These are phyloP conservation scores for Solanum neorickii DNA, from an alignment of 257 asterid species.

Conservation along the genomic window DNA sequence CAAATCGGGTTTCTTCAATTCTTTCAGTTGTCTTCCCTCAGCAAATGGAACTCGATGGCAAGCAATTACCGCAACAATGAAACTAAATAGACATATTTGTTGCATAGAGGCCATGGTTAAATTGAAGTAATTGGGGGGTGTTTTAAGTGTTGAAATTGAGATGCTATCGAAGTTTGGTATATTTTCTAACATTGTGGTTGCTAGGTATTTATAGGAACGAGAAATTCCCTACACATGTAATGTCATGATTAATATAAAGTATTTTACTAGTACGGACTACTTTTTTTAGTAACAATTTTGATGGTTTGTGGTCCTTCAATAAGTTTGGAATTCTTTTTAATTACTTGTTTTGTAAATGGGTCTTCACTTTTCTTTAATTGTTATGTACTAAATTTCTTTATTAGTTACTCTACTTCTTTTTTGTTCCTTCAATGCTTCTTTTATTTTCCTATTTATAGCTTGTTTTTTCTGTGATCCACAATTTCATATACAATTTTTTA, in stretches of 20 bases:
- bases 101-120: slow-evolving; percentile 23
- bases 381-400: background rate
- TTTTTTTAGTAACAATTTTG: background rate
- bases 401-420: background rate
- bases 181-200: background rate
- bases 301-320: slow-evolving; percentile 6
- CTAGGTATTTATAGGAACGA: background rate
- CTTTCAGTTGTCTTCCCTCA: slow-evolving; percentile 38
- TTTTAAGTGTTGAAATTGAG: background rate
- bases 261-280: background rate
- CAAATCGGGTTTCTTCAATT: background rate
- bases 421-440: background rate
- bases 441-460: background rate
- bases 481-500: background rate
- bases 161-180: background rate
- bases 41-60: slow-evolving; percentile 11
- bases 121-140: background rate
- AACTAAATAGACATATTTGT: slow-evolving; percentile 4
- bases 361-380: background rate
- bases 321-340: background rate
- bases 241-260: background rate
- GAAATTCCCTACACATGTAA: background rate
- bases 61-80: slow-evolving; percentile 20
- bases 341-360: background rate
- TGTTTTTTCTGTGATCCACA: background rate